Percentiles rank a stretch among this genome's conserved stretches.
phyloP scores from a whole-genome alignment of 169 alveolate species.

The Cryptosporidium ryanae region DNA sequence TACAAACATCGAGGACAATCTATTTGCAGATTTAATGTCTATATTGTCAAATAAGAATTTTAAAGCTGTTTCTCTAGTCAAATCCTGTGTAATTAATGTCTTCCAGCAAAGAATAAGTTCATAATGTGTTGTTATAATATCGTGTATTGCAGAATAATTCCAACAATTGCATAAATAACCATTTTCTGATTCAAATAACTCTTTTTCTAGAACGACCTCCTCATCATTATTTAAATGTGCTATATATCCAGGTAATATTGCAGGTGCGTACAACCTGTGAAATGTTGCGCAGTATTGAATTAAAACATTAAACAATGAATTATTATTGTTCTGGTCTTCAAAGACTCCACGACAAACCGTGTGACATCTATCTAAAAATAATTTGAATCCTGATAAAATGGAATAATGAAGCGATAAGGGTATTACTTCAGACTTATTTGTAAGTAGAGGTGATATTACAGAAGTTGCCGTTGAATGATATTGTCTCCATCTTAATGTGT shows the following conservation, averaged over 20 bases:
- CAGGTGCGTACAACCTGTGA: conserved; percentile 64
- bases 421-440: conserved; percentile 59
- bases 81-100: conserved; percentile 41
- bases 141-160: conserved; percentile 28
- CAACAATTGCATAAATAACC: conserved; percentile 26
- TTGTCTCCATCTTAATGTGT: conserved; percentile 69
- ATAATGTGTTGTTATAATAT: conserved; percentile 49
- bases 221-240: conserved; percentile 23
- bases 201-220: conserved; percentile 16
- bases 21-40: conserved; percentile 66
- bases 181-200: conserved; percentile 40
- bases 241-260: conserved; percentile 51
- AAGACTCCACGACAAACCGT: conserved; percentile 8
- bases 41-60: conserved; percentile 49
- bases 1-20: conserved; percentile 59
- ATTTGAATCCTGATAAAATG: conserved; percentile 55
- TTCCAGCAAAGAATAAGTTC: conserved; percentile 68
- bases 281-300: conserved; percentile 66
- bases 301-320: conserved; percentile 29
- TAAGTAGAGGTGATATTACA: conserved; percentile 45
- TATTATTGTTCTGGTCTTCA: conserved; percentile 2
- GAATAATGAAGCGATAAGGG: conserved; percentile 61
- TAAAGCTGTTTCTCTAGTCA: conserved; percentile 16
- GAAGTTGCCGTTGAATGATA: conserved; percentile 39
- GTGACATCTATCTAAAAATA: conserved; percentile 58